Evolutionary conservation across 495 filamentous ascomycete genomes (phyloP).

Genomic region (Astrothelium subdiscretum): DNA sequence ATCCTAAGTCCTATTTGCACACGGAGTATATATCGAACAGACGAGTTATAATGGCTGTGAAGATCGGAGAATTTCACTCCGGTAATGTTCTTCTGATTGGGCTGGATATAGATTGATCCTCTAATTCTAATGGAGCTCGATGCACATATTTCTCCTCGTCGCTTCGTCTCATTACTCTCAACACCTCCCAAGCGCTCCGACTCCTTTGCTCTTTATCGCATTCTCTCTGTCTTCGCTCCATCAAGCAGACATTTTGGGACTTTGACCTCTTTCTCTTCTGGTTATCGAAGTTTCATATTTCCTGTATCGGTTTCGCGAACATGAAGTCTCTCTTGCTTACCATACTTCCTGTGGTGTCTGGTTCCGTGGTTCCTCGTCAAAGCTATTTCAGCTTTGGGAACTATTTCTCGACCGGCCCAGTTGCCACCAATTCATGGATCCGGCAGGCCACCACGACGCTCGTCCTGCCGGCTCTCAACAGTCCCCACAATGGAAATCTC

Average conservation of each 20-base stretch:
- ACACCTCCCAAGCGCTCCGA: background rate
- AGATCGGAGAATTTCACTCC: background rate
- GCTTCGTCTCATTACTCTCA: background rate
- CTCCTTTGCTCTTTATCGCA: background rate
- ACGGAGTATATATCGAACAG: background rate
- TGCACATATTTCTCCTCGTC: background rate
- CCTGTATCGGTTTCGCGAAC: background rate
- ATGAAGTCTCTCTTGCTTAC: constrained; percentile 1
- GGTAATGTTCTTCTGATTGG: background rate
- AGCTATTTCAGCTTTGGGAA: constrained; percentile 4
- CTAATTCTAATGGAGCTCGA: background rate
- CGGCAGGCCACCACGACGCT: constrained; percentile 29
- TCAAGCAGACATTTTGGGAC: background rate
- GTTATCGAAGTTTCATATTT: background rate
- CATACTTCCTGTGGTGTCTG: background rate
- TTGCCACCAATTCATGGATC: constrained; percentile 26
- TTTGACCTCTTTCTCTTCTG: background rate
- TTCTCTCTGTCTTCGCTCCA: background rate
- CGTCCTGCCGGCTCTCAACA: constrained; percentile 26
- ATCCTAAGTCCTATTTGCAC: background rate
- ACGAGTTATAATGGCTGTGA: background rate
- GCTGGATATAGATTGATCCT: background rate
- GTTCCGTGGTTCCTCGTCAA: constrained; percentile 2
- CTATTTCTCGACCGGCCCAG: constrained; percentile 30
- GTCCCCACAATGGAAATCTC: constrained; percentile 17